These are phyloP conservation scores for Aspergillus awamori DNA, from an alignment of 2,329 filamentous ascomycete genomes.

Conservation along the genomic window DNA sequence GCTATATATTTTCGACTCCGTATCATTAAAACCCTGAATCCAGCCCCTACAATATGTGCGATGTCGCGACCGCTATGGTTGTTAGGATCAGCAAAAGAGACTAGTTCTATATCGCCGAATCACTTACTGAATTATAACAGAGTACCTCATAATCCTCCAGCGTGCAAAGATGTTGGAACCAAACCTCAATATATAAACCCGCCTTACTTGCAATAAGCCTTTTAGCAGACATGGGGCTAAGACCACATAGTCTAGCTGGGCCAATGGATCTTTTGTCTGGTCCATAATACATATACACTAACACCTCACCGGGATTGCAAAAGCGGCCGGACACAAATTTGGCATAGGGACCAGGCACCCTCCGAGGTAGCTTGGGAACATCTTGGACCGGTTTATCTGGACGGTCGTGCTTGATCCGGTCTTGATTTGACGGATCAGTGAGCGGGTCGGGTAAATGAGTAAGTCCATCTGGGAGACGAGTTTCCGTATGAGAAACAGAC, in stretches of 20 bases:
- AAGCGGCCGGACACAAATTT: constrained; percentile 11
- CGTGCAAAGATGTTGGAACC: constrained; percentile 39
- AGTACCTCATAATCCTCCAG: constrained; percentile 31
- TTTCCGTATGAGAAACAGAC: neutral
- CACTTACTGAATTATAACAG: constrained; percentile 30
- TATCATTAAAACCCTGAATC: constrained; percentile 40
- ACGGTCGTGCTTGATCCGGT: neutral
- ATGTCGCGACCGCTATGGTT: constrained; percentile 13
- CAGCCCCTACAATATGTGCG: constrained; percentile 32
- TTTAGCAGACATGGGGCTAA: constrained; percentile 13
- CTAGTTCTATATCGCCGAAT: neutral
- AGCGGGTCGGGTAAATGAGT: neutral
- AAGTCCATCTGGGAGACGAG: neutral
- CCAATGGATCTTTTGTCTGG: constrained; percentile 33
- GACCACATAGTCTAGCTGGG: constrained; percentile 33
- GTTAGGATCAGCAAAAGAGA: neutral
- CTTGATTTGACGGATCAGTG: too few species aligned
- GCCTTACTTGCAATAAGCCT: constrained; percentile 26
- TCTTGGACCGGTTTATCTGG: neutral
- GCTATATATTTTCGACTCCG: constrained; percentile 27
- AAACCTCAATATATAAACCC: constrained; percentile 26
- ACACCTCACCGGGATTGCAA: constrained; percentile 32
- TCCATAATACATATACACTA: constrained; percentile 36
- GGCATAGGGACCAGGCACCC: constrained; percentile 4
- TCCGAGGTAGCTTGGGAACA: constrained; percentile 13